Conservation (phyloP, 164 flowering plant genomes). For the Buxus sempervirens region DNA sequence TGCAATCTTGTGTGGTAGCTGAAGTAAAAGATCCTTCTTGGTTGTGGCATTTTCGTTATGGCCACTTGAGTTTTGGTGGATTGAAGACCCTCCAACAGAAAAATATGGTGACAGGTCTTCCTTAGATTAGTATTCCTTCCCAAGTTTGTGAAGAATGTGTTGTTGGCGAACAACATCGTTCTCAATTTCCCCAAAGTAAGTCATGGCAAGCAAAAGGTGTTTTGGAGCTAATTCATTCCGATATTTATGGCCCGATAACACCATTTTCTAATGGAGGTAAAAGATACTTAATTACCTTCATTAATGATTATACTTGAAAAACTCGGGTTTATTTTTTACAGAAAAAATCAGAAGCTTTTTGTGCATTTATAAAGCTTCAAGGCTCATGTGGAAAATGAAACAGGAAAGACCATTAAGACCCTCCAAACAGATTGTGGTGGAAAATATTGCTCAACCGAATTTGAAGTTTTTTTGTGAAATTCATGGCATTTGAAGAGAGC, state of each 20-base stretch:
- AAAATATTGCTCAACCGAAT: slow-evolving; percentile 7
- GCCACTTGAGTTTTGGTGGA: too few species aligned
- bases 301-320: too few species aligned
- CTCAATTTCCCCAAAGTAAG: slow-evolving; percentile 4
- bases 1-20: neutral
- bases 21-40: slow-evolving; percentile 7
- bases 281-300: too few species aligned
- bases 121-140: slow-evolving; percentile 8
- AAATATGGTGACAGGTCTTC: slow-evolving; percentile 5
- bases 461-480: neutral
- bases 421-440: slow-evolving; percentile 5
- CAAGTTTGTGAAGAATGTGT: too few species aligned
- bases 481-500: neutral
- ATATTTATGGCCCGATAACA: slow-evolving; percentile 9
- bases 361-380: slow-evolving; percentile 6
- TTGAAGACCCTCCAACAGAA: too few species aligned
- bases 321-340: too few species aligned
- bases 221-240: slow-evolving; percentile 10
- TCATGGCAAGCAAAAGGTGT: slow-evolving; percentile 6
- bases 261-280: slow-evolving; percentile 15
- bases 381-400: too few species aligned
- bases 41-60: too few species aligned
- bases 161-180: too few species aligned
- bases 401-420: neutral
- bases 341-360: too few species aligned